phyloP scores from a whole-genome alignment of 768 basidiomycete genomes.

The Dacryopinax spathularia region DNA sequence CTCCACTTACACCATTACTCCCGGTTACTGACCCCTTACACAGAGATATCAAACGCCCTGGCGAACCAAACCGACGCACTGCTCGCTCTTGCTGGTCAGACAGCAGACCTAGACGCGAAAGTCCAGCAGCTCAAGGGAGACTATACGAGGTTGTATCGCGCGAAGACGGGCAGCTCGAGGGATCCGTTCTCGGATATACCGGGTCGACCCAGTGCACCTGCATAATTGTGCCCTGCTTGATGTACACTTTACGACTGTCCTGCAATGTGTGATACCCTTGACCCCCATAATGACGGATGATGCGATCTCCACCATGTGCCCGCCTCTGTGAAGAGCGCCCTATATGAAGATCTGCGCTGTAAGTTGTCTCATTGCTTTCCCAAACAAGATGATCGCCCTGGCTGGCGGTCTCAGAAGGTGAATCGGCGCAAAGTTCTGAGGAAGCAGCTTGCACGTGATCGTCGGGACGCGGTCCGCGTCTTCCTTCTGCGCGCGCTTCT shows the following conservation, averaged over 20 bases:
- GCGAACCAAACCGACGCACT: conserved; percentile 28
- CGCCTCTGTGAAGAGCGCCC: no score
- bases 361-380: no score
- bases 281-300: background rate
- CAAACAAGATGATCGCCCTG: no score
- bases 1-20: background rate
- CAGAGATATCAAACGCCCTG: background rate
- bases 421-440: no score
- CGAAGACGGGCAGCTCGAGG: conserved; percentile 65
- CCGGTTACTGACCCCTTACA: background rate
- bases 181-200: conserved; percentile 44
- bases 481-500: no score
- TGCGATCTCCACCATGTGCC: background rate
- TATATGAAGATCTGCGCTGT: no score
- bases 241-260: no score
- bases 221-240: no score
- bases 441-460: no score
- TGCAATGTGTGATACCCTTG: no score
- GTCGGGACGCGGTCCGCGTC: no score
- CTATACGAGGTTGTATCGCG: conserved; percentile 66
- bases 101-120: conserved; percentile 57
- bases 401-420: no score
- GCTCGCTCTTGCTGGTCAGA: conserved; percentile 60
- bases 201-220: background rate
- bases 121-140: conserved; percentile 60